Evolutionary conservation across 2,329 filamentous ascomycete species (phyloP).

Genomic region (Pseudogymnoascus sp.): DNA sequence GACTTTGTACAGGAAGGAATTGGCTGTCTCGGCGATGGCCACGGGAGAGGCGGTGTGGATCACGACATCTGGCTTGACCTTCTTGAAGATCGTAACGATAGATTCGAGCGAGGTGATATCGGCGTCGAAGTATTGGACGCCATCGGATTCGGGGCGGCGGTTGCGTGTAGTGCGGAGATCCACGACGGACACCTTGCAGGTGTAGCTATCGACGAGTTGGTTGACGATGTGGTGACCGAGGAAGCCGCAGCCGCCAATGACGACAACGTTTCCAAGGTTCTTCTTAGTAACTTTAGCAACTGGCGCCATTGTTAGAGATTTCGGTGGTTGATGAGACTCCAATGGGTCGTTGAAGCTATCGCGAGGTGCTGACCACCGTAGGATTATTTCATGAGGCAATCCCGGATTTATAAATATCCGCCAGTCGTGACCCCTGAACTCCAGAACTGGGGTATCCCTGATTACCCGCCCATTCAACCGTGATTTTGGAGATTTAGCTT

Average conservation of each 20-base stretch:
- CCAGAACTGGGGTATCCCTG: neutral
- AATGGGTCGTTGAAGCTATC: slow-evolving; percentile 7
- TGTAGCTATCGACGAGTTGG: slow-evolving; percentile 56
- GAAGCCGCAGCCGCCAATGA: slow-evolving; percentile 80
- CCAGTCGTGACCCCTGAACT: neutral
- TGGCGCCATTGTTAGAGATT: neutral
- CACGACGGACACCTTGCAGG: slow-evolving; percentile 56
- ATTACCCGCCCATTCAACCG: neutral
- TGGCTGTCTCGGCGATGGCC: slow-evolving; percentile 44
- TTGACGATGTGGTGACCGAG: slow-evolving; percentile 76
- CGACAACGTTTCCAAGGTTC: slow-evolving; percentile 60
- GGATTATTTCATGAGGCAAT: neutral
- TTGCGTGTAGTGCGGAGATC: slow-evolving; percentile 67
- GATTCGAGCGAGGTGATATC: slow-evolving; percentile 65
- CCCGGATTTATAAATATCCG: slow-evolving; percentile 6
- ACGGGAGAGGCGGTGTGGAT: slow-evolving; percentile 81
- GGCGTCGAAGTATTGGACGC: slow-evolving; percentile 63
- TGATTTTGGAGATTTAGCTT: neutral
- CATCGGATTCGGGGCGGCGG: slow-evolving; percentile 47
- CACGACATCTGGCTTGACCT: slow-evolving; percentile 70
- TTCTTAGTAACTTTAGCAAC: slow-evolving; percentile 14
- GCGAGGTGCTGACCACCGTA: neutral
- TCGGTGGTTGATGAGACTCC: slow-evolving; percentile 4
- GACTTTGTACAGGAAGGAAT: slow-evolving; percentile 64
- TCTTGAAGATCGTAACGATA: slow-evolving; percentile 56